A percentile compares a stretch with the other conserved stretches of the same genome.
These are phyloP conservation scores for Bipolaris victoriae DNA, from an alignment of 2,329 filamentous ascomycete species.

Conservation along the genomic window DNA sequence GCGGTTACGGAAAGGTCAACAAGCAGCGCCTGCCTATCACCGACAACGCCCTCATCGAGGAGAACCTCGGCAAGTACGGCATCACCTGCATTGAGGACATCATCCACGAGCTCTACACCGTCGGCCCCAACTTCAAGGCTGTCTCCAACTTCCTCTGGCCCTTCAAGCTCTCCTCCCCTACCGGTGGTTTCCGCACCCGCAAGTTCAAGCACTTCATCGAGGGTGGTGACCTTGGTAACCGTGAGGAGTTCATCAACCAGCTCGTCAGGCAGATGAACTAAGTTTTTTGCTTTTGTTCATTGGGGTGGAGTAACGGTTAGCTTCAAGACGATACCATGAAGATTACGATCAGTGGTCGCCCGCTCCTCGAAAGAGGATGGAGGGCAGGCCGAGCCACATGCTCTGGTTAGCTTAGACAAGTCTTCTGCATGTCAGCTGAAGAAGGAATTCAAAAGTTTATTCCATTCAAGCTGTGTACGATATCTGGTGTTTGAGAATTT, in stretches of 20 bases:
- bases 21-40: slow-evolving; percentile 97
- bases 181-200: slow-evolving; percentile 90
- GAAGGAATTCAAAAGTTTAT: slow-evolving; percentile 31
- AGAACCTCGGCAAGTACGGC: slow-evolving; percentile 87
- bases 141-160: slow-evolving; percentile 99
- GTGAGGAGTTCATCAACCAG: slow-evolving; percentile 96
- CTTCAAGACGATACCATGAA: slow-evolving; percentile 38
- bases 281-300: slow-evolving; percentile 30
- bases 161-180: slow-evolving; percentile 99
- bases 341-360: slow-evolving; percentile 30
- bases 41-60: slow-evolving; percentile 97
- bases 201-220: slow-evolving; percentile 99
- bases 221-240: slow-evolving; percentile 98
- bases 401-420: slow-evolving; percentile 39
- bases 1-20: slow-evolving; percentile 98
- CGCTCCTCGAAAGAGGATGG: slow-evolving; percentile 25
- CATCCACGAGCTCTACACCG: slow-evolving; percentile 97
- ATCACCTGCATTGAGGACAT: slow-evolving; percentile 99
- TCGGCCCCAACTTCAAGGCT: slow-evolving; percentile 99
- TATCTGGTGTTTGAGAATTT: neutral
- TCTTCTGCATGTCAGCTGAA: slow-evolving; percentile 32
- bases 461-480: slow-evolving; percentile 3
- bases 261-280: slow-evolving; percentile 99
- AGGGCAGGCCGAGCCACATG: slow-evolving; percentile 41
- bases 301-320: slow-evolving; percentile 39